phyloP scores from a whole-genome alignment of 495 filamentous ascomycete genomes.

The Penicillium roqueforti region DNA sequence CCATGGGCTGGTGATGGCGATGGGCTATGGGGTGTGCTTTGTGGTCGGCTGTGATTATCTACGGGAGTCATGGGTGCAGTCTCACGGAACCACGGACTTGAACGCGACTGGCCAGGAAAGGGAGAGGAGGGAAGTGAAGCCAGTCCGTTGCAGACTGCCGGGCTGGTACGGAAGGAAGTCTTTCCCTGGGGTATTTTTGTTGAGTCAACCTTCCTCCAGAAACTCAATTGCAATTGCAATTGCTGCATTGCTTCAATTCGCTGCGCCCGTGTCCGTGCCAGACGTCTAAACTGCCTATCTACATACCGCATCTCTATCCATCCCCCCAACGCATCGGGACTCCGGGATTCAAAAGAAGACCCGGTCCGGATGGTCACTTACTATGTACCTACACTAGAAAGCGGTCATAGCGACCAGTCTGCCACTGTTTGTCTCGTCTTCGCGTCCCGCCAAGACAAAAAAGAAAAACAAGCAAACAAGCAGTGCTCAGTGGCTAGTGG shows the following conservation, averaged over 20 bases:
- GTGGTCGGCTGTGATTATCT: not conserved
- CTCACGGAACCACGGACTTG: not conserved
- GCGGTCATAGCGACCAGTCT: slow-evolving; percentile 1
- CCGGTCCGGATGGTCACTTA: not conserved
- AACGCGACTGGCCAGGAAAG: not conserved
- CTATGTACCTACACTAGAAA: not conserved
- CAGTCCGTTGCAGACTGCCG: not conserved
- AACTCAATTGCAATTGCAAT: not conserved
- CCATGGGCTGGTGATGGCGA: not conserved
- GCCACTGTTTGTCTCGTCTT: not conserved
- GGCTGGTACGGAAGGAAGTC: slow-evolving; percentile 1
- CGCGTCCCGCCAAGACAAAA: not conserved
- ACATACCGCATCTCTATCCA: not conserved
- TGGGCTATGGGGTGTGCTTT: not conserved
- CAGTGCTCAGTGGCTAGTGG: slow-evolving; percentile 1
- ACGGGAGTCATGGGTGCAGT: not conserved
- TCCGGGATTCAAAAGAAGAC: slow-evolving; percentile 7
- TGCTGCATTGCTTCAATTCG: not conserved
- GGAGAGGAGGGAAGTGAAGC: not conserved
- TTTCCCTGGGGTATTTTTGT: not conserved
- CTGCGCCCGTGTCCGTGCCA: not conserved
- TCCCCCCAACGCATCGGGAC: not conserved
- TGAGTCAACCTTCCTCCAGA: not conserved
- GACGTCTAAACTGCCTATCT: not conserved
- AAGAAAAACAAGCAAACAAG: slow-evolving; percentile 4